These are phyloP conservation scores for Ricinus communis DNA, from an alignment of 345 rosid species.

Conservation along the genomic window DNA sequence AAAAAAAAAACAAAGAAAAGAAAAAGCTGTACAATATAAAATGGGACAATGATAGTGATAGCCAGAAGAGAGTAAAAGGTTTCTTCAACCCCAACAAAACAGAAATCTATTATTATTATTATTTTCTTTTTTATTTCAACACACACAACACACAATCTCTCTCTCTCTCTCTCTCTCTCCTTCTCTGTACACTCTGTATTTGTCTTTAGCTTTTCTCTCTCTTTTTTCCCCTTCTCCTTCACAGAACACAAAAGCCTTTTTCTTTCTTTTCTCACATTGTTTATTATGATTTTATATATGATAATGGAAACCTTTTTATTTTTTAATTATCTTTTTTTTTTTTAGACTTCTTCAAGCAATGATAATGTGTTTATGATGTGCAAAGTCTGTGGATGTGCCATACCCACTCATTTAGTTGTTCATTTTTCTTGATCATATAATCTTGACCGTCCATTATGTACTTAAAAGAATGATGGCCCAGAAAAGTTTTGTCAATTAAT, in stretches of 20 bases:
- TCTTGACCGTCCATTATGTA: conserved; percentile 1
- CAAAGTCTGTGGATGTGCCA: too few relatives aligned
- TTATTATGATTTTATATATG: background rate
- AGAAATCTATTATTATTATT: conserved; percentile 8
- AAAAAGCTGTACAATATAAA: conserved; percentile 23
- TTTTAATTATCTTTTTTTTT: too few relatives aligned
- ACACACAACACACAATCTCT: conserved; percentile 4
- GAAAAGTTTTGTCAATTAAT: background rate
- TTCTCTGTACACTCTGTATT: conserved; percentile 24
- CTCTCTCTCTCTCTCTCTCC: conserved; percentile 4
- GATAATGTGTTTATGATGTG: too few relatives aligned
- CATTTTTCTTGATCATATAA: background rate
- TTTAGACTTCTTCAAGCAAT: too few relatives aligned
- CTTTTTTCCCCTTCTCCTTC: conserved; percentile 15
- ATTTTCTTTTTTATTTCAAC: background rate
- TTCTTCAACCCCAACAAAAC: conserved; percentile 26
- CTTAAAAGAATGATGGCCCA: background rate
- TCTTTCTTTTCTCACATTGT: background rate
- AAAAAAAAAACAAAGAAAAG: conserved; percentile 5
- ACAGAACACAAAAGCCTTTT: conserved; percentile 21
- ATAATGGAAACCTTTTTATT: too few relatives aligned
- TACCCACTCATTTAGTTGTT: too few relatives aligned
- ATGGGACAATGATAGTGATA: conserved; percentile 44
- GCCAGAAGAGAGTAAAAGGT: conserved; percentile 23
- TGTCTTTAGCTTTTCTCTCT: conserved; percentile 36